Base-by-base conservation (phyloP, 192 early-diverging fungal genomes). In the Thoreauomyces humboldtii region DNA sequence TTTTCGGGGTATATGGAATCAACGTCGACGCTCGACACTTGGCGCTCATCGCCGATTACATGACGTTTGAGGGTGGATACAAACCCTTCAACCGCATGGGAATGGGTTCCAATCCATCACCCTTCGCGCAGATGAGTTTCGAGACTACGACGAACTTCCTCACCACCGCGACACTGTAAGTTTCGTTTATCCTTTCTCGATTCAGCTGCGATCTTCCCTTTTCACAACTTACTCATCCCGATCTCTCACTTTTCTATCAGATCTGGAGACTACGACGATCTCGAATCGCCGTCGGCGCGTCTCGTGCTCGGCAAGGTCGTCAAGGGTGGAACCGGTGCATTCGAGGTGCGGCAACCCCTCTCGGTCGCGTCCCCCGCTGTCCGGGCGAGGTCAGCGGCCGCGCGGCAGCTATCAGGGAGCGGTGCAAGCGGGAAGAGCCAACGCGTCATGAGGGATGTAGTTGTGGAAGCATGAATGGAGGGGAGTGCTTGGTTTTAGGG, bases 21-120 rank as follows among this genome's bases (percentile, higher is more conserved):
- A 81, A 74, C 44, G 91, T 99, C 54, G 91, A 99, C 75, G 78
- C 78, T 37, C 89, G 96, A n/a, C 98, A 99, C 71, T 86, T 99
- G 75, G 86, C 86, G 35, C 70, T 99, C 61, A 95, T 99, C 75
- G 95, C 95, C 41, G 98, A 99, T 71, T 98, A 95, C 71, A 99
- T 99, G 98, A 99, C 98, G 0, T 98, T 96, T 70, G 98, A 98
- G 79, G 96, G 98, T 59, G 93, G 88, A 1, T 99, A 91, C 84
- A 98, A 98, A 65, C 91, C 97, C 5, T 98, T 98, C 81, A 96
- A 94, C 83, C 89, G 96, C 25, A 90, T 90, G 65, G 92, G 95
- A 62, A 91, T 99, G 73, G 83, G 81, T 45, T 92, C 92, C 12
- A 98, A 92, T 59, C 86, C 92, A 12, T 86, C 89, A 42, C 98